These are phyloP conservation scores for Leptographium galeiforme DNA, from an alignment of 2,329 filamentous ascomycete species.

Conservation along the genomic window DNA sequence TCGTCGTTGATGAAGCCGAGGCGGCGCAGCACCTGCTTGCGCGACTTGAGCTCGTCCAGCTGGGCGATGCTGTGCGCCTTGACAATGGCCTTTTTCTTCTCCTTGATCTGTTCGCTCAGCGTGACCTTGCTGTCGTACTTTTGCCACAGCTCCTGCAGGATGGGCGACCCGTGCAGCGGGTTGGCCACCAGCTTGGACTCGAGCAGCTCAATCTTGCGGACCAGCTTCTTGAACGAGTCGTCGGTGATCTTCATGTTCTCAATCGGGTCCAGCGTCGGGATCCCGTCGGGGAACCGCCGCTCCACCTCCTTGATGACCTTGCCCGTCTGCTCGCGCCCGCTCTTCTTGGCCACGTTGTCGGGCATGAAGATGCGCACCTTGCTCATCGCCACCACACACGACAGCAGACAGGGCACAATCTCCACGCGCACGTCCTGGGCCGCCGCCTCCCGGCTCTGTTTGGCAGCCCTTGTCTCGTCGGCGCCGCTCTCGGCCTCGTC, in stretches of 20 bases:
- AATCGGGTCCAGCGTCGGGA: constrained; percentile 80
- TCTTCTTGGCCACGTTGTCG: constrained; percentile 53
- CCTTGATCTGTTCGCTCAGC: constrained; percentile 67
- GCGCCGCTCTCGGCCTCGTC: constrained; percentile 19
- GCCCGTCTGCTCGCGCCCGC: constrained; percentile 54
- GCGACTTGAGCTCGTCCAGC: constrained; percentile 88
- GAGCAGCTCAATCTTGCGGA: constrained; percentile 92
- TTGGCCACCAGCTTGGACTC: constrained; percentile 83
- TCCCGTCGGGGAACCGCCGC: constrained; percentile 80
- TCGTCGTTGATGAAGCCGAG: constrained; percentile 91
- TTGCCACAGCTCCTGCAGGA: constrained; percentile 72
- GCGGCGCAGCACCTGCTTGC: constrained; percentile 87
- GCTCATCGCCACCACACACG: constrained; percentile 71
- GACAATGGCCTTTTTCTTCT: constrained; percentile 72
- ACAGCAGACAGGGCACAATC: constrained; percentile 74
- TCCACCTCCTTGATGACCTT: constrained; percentile 66
- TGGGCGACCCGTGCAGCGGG: constrained; percentile 79
- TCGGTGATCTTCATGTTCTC: constrained; percentile 94
- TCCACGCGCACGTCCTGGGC: constrained; percentile 44
- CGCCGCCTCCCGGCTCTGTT: background rate
- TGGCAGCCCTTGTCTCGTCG: background rate
- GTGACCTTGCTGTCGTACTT: constrained; percentile 74
- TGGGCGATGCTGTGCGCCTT: constrained; percentile 81
- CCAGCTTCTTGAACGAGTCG: constrained; percentile 81
- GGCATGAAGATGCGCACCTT: constrained; percentile 76